phyloP scores from a whole-genome alignment of 495 filamentous ascomycete genomes.

The Coniosporium apollinis region DNA sequence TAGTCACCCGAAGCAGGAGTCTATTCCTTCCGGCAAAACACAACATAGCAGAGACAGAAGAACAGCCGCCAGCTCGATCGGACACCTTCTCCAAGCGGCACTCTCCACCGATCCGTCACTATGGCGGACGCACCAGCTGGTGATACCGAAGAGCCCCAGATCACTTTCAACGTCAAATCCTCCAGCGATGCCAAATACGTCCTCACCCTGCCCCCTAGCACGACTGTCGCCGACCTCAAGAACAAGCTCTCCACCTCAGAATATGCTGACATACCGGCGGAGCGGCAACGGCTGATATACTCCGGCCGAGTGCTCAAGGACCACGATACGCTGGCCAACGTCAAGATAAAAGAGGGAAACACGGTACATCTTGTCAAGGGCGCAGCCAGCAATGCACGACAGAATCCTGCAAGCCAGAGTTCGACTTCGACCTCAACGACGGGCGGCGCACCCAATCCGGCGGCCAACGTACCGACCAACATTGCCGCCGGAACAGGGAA shows the following conservation, averaged over 20 bases:
- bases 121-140: background rate
- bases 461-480: constrained; percentile 60
- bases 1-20: too few relatives aligned
- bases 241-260: constrained; percentile 62
- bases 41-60: too few relatives aligned
- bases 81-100: too few relatives aligned
- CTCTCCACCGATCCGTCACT: background rate
- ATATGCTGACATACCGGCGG: constrained; percentile 68
- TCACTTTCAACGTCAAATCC: constrained; percentile 92
- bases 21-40: too few relatives aligned
- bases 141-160: constrained; percentile 29
- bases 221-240: constrained; percentile 74
- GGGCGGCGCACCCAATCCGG: constrained; percentile 33
- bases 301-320: constrained; percentile 94
- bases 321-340: constrained; percentile 60
- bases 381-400: constrained; percentile 72
- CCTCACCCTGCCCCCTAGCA: constrained; percentile 60
- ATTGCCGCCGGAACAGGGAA: constrained; percentile 84
- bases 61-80: too few relatives aligned
- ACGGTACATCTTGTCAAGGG: constrained; percentile 94
- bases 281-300: constrained; percentile 89
- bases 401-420: constrained; percentile 37
- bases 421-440: constrained; percentile 28
- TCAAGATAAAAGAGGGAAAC: constrained; percentile 93
- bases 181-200: constrained; percentile 71